A percentile compares a stretch with the other conserved stretches of the same genome.
Evolutionary conservation across 768 basidiomycete species (phyloP).

Genomic region (Baorangia bicolor): DNA sequence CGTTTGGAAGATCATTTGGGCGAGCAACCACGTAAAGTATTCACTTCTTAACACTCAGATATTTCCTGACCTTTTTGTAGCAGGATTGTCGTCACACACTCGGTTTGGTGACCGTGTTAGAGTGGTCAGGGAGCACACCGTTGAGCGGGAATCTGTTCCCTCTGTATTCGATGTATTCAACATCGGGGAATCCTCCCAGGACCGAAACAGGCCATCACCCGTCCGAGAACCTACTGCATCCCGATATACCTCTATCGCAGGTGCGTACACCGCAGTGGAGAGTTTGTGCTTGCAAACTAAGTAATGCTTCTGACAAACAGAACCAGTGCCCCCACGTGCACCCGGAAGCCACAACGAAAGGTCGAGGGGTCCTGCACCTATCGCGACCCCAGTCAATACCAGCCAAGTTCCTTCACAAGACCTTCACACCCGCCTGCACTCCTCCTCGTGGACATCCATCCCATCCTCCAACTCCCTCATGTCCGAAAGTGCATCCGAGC

Average conservation of each 20-base stretch:
- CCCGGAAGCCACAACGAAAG: constrained; percentile 11
- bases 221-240: constrained; percentile 8
- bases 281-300: neutral
- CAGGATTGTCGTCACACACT: constrained; percentile 2
- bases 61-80: neutral
- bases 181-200: constrained; percentile 21
- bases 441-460: constrained; percentile 32
- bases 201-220: constrained; percentile 13
- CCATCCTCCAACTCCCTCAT: constrained; percentile 41
- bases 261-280: constrained; percentile 5
- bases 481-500: constrained; percentile 45
- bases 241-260: constrained; percentile 11
- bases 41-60: neutral
- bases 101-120: constrained; percentile 15
- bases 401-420: constrained; percentile 14
- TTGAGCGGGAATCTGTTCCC: constrained; percentile 21
- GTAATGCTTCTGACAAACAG: constrained; percentile 9
- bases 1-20: constrained; percentile 4
- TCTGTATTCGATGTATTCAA: constrained; percentile 33
- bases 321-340: constrained; percentile 16
- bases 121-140: constrained; percentile 23
- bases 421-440: constrained; percentile 18
- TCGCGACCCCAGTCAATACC: neutral
- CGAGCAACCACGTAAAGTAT: constrained; percentile 12
- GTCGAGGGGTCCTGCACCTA: constrained; percentile 15